phyloP scores from a whole-genome alignment of 768 basidiomycete genomes.

The Russula virescens region DNA sequence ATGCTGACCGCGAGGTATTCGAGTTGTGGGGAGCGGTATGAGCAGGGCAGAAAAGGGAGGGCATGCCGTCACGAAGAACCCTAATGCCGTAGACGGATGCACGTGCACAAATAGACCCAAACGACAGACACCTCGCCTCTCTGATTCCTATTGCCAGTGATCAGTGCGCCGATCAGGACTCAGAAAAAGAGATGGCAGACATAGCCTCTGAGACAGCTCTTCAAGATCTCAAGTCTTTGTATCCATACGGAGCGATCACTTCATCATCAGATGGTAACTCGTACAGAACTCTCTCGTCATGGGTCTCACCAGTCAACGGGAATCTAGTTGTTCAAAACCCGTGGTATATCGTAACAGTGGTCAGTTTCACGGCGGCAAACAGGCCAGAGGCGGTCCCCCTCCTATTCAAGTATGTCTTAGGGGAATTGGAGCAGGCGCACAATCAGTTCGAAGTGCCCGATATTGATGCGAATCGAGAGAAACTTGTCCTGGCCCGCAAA shows the following conservation, averaged over 20 bases:
- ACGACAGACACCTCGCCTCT: background rate
- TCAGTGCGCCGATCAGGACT: background rate
- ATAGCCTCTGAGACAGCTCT: constrained; percentile 42
- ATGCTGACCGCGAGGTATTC: background rate
- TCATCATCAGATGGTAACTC: constrained; percentile 22
- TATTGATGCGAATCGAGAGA: constrained; percentile 32
- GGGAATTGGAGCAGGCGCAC: constrained; percentile 36
- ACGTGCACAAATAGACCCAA: constrained; percentile 10
- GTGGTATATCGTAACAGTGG: constrained; percentile 56
- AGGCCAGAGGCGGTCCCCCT: constrained; percentile 50
- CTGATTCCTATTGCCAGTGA: background rate
- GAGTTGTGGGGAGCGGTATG: no score
- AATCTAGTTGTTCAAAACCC: constrained; percentile 36
- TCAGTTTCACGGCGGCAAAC: constrained; percentile 55
- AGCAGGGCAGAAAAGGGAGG: no score
- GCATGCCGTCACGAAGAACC: no score
- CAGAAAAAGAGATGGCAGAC: constrained; percentile 24
- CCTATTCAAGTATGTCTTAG: constrained; percentile 47
- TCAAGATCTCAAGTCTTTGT: constrained; percentile 39
- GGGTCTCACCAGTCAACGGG: background rate
- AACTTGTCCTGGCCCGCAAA: constrained; percentile 43
- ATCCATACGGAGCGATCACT: constrained; percentile 32
- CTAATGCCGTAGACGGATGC: no score
- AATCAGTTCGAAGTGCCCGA: constrained; percentile 21
- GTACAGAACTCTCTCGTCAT: background rate